Conservation (phyloP, 805 yeast genomes). For the Ogataea siamensis region DNA sequence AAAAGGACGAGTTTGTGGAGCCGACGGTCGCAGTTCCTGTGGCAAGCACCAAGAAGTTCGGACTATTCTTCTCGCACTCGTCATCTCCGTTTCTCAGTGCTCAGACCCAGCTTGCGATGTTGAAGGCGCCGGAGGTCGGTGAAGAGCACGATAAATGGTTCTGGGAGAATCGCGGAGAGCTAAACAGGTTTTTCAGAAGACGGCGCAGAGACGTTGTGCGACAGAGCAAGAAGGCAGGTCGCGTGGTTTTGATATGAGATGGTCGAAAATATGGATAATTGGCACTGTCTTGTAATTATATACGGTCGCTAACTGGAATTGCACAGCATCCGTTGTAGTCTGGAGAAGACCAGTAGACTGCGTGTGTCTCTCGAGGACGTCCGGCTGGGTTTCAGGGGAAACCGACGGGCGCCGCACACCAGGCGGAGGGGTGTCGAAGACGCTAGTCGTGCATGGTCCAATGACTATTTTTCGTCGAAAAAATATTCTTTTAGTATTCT, state of each 20-base stretch:
- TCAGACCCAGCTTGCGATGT: conserved; percentile 72
- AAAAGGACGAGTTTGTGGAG: conserved; percentile 39
- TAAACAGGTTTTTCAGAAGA: conserved; percentile 72
- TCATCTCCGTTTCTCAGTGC: conserved; percentile 86
- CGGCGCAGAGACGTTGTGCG: conserved; percentile 72
- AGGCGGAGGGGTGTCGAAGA: too few species aligned
- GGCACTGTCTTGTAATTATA: background rate
- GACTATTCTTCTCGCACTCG: conserved; percentile 76
- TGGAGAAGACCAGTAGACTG: too few species aligned
- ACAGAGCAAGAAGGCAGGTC: conserved; percentile 40
- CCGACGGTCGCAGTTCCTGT: conserved; percentile 31
- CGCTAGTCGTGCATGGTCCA: conserved; percentile 5
- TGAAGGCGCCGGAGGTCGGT: conserved; percentile 38
- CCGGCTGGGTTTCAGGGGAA: too few species aligned
- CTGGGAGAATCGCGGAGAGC: conserved; percentile 78
- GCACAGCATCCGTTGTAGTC: too few species aligned
- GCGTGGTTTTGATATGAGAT: conserved; percentile 13
- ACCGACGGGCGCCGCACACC: too few species aligned
- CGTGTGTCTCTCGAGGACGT: too few species aligned
- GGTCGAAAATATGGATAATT: too few species aligned
- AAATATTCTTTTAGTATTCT: conserved; percentile 7
- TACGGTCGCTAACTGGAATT: too few species aligned
- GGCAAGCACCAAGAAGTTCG: conserved; percentile 38
- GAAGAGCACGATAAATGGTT: conserved; percentile 68
- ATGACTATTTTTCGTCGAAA: conserved; percentile 14